Base-by-base conservation (phyloP, 352 stramenopile species). In the Phytopythium kandeliae region DNA sequence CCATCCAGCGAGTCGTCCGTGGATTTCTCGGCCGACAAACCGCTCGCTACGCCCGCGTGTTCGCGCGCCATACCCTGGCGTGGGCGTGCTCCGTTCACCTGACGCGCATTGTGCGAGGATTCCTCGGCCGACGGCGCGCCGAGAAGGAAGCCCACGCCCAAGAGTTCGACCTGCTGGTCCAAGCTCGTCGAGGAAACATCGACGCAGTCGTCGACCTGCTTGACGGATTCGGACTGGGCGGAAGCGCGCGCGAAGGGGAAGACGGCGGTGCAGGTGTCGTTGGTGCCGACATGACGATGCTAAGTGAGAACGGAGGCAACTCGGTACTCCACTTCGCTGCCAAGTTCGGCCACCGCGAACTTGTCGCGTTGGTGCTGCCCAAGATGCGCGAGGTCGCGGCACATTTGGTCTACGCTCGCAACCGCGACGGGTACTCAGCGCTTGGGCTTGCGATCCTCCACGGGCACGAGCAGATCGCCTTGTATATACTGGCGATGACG, bases 401-500 rank as follows among this genome's bases (percentile, higher is more conserved):
- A 0, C 40, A 63, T 0, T 53, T 69, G 21, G 24, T 89, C 21
- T 71, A 82, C 34, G 60, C 54, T 12, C 35, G 43, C 12, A 84
- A 88, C 45, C n/a, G 44, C 4, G 60, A 58, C 10, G 69, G 67
- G 0, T 58, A 74, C 16, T 81, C 69, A 16, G 58, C 78, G 6
- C 53, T 89, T 3, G 61, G 72, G 30, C 69, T 89, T 4, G 75
- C 74, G 6, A 65, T 87, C 19, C 42, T 41, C 2, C 49, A 78
- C 19, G 54, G 64, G 15, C 65, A 86, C 38, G 75, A 85, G 33
- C 60, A 78, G 21, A 58, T 86, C 16, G 71, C 75, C 3, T 55
- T 71, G 43, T 87, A 83, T 47, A 35, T 89, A 7, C 49, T 89
- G 11, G 72, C 73, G 16, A 86, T 81, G 62, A 78, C 65, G 0